Evolutionary conservation across 2,329 filamentous ascomycete genomes (phyloP), one percentile per base, ranked within the genome.

Genomic region (Sclerotinia subarctica): DNA sequence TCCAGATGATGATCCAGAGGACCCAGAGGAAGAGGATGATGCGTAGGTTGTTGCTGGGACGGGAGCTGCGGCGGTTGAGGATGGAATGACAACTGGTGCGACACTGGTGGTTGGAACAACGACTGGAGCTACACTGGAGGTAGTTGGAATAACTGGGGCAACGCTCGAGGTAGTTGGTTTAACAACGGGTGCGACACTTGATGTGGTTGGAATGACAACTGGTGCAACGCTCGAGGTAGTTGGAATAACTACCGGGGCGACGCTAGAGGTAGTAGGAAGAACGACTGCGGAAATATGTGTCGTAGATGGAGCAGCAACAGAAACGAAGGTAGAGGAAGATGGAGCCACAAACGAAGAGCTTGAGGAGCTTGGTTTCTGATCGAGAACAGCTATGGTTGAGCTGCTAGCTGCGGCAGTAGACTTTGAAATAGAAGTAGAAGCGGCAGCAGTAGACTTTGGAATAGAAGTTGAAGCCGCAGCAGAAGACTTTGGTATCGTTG

Each of bases 151-250:
- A 15, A 71, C 47, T 58, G 63, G 67, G 69, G 51, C 70, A 58
- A 52, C 72, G 68, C 58, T 76, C 65, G 74, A 70, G 60, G 72
- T 68, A 65, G 71, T 69, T 54, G 66, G 62, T 60, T 66, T 59
- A 52, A 69, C 66, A 21, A 71, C 49, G 17, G 72, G 67, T n/a
- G 72, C 65, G 29, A 70, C 69, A 47, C 69, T 67, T 59, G 66
- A 46, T 13, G 67, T 51, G n/a, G 56, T 64, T 65, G 68, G 24
- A 49, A 53, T 32, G 5, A 35, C 24, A 26, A 58, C 24, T n/a
- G 64, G 68, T 3, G 64, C 67, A 4, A 65, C 66, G 6, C 58
- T 64, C 19, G 68, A 59, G 17, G 69, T 59, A 3, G 56, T 63
- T 3, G 69, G 60, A 44, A 67, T 58, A 2, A 70, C 44, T 13